Base-by-base conservation (phyloP, 73 alveolate species). In the Effrenium voratum region DNA sequence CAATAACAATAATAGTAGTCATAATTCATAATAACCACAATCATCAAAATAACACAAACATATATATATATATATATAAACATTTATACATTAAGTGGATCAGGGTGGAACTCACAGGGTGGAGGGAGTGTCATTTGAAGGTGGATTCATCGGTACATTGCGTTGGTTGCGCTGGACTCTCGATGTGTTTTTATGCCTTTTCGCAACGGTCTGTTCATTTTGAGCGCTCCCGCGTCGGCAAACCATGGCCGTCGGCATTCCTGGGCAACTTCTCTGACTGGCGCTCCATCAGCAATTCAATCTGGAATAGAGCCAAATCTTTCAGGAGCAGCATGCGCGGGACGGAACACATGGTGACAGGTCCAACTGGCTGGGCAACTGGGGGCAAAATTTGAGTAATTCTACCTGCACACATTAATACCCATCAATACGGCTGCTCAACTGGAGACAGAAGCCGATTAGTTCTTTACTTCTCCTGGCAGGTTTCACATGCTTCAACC, bases 401-500 rank as follows among this genome's bases (percentile, higher is more conserved):
- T 52, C 63, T 12, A 8, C 26, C 19, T 52, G 8, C 63, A 52
- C 63, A 19, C 19, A 19, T 19, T 52, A 8, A 52, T 52, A 19
- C 26, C 26, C 8, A 12, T 52, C 63, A 52, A 8, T 19, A 52
- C 8, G 8, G 8, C 63, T 12, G 63, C 26, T 52, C 19, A 12
- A 8, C 8, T 8, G 63, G 19, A 19, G 19, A 12, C 63, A 12
- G 26, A 8, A 52, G 19, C 8, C 12, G 77, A 63, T 63, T 36
- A 22, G 6, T 30, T 0, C 36, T 46, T 0, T 34, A 32, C 83
- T 6, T 60, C 30, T 60, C 26, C 10, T 59, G 15, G 87, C 96
- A 88, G 96, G 96, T 88, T 88, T 75, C 96, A 88, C 86, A 88
- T 88, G 96, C 96, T 88, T 24, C 85, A 63, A 43, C 96, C 85